Base-by-base conservation (phyloP, 23 red algal genomes). In the Agarophyton chilense region DNA sequence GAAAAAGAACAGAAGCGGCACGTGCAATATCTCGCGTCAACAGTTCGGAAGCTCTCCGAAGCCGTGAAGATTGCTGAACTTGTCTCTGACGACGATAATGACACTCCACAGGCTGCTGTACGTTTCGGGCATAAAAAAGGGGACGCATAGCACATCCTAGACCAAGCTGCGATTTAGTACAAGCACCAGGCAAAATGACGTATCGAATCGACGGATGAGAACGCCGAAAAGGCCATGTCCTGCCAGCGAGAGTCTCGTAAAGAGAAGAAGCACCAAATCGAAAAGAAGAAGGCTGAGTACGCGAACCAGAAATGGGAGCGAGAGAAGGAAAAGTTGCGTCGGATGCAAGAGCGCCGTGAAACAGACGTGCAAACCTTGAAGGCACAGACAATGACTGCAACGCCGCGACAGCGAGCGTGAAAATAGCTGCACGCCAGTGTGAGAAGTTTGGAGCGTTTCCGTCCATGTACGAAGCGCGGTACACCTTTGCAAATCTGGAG, bases 111-210 rank as follows among this genome's bases (percentile, higher is more conserved):
- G 53, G 45, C 25, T 26, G 62, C 38, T 25, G 56, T 62, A 62
- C 19, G 56, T 28, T 32, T 19, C 9, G 81, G 81, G 17, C 0
- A 0, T 38, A 82, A 32, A 66, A 0, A 82, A n/a, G n/a, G n/a
- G n/a, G n/a, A n/a, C n/a, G n/a, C n/a, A n/a, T n/a, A n/a, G n/a
- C n/a, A n/a, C n/a, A n/a, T 47, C n/a, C 0, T 82, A 35, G 78
- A 82, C 33, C 52, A 62, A 82, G 2, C 52, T 62, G 18, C 61
- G 25, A 47, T 65, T 41, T 47, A 82, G 25, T 82, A 0, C 52
- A 82, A 82, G 36, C 0, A 38, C 16, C 50, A 82, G 0, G 49
- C 78, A 2, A 28, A 24, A 21, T 38, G 39, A 42, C 18, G 21
- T 34, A 14, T 49, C 22, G 6, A 8, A 32, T 32, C 67, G 7